Evolutionary conservation across 148 eudicot genomes (phyloP).

Genomic region (Tetragonia tetragonoides): DNA sequence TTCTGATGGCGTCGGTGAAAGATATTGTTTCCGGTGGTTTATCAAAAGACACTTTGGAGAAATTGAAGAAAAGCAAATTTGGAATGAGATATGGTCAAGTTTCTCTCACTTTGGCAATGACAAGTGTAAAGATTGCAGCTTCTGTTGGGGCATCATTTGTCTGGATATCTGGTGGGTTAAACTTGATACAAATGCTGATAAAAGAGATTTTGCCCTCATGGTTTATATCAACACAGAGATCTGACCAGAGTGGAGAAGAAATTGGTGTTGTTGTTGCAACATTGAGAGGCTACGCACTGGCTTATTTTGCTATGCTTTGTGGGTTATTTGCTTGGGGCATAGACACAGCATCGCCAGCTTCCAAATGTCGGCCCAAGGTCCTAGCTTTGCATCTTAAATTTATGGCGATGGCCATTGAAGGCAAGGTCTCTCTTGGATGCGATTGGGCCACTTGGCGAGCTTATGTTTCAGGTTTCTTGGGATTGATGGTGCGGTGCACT

Average conservation of each 20-base stretch:
- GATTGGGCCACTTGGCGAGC: constrained; percentile 73
- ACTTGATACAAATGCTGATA: constrained; percentile 55
- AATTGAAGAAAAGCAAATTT: constrained; percentile 47
- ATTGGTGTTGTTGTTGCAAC: constrained; percentile 50
- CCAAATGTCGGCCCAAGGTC: constrained; percentile 44
- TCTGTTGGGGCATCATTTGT: constrained; percentile 80
- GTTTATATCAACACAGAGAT: constrained; percentile 67
- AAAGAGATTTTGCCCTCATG: constrained; percentile 81
- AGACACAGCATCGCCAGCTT: constrained; percentile 37
- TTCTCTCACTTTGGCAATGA: constrained; percentile 72
- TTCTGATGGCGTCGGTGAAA: constrained; percentile 64
- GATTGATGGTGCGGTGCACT: constrained; percentile 72
- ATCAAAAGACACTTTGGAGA: constrained; percentile 42
- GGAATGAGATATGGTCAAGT: constrained; percentile 62
- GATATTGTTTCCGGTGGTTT: constrained; percentile 60
- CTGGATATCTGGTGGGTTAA: constrained; percentile 76
- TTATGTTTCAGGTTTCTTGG: constrained; percentile 70
- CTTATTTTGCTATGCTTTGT: constrained; percentile 71
- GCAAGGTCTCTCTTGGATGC: constrained; percentile 83
- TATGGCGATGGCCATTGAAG: constrained; percentile 71
- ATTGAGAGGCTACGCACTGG: constrained; percentile 76
- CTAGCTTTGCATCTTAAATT: constrained; percentile 63
- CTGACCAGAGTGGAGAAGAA: constrained; percentile 31
- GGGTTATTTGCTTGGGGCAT: constrained; percentile 85
- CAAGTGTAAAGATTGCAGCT: constrained; percentile 75